Percentiles rank a stretch among this genome's conserved stretches.
Conservation (phyloP, 139 green algal genomes). For the Nannochloris sp. region DNA sequence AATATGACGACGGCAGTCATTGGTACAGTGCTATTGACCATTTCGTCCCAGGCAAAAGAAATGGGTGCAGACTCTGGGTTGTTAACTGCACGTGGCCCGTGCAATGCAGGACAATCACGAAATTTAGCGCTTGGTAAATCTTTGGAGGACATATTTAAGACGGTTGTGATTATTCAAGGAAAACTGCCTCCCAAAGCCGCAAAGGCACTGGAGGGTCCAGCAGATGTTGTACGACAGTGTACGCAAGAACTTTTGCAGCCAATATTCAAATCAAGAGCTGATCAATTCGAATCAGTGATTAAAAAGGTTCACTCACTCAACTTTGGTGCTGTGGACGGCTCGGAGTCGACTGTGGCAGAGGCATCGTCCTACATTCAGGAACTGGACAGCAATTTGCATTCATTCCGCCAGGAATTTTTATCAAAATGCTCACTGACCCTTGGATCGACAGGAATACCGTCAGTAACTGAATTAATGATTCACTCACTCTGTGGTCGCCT, state of each 20-base stretch:
- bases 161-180: slow-evolving; percentile 30
- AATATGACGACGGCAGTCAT: slow-evolving; percentile 31
- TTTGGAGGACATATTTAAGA: slow-evolving; percentile 74
- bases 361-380: slow-evolving; percentile 64
- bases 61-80: slow-evolving; percentile 66
- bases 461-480: slow-evolving; percentile 44
- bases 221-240: slow-evolving; percentile 34
- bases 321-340: slow-evolving; percentile 15
- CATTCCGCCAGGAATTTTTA: slow-evolving; percentile 46
- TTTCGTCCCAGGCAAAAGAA: slow-evolving; percentile 53
- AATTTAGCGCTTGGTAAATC: slow-evolving; percentile 74
- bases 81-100: slow-evolving; percentile 27
- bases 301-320: slow-evolving; percentile 45
- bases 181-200: slow-evolving; percentile 38
- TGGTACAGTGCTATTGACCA: slow-evolving; percentile 34
- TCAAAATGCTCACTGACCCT: slow-evolving; percentile 39
- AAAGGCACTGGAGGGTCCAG: slow-evolving; percentile 35
- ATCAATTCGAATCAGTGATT: slow-evolving; percentile 39
- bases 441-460: slow-evolving; percentile 10
- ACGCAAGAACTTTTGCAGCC: slow-evolving; percentile 53
- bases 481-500: slow-evolving; percentile 69
- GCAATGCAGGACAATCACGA: slow-evolving; percentile 56
- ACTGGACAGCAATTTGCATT: slow-evolving; percentile 39
- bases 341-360: slow-evolving; percentile 18
- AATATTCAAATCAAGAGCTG: slow-evolving; percentile 60